phyloP scores from a whole-genome alignment of 164 flowering plant genomes.

The Chloranthus sessilifolius region DNA sequence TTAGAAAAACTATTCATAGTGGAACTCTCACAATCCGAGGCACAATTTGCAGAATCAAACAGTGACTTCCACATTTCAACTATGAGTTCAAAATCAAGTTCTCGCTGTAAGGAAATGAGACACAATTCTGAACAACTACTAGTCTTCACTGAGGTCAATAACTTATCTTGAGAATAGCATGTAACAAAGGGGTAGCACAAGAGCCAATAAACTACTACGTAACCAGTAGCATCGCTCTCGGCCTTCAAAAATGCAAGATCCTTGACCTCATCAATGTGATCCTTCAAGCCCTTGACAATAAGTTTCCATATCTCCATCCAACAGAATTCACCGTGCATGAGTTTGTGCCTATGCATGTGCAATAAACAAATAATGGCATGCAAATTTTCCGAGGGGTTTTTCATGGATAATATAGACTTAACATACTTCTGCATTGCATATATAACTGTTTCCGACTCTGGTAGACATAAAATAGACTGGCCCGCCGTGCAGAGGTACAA shows the following conservation, averaged over 20 bases:
- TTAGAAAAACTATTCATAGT: constrained; percentile 28
- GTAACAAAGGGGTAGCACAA: constrained; percentile 47
- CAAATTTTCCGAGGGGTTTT: constrained; percentile 38
- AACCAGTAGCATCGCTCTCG: constrained; percentile 21
- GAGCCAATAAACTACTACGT: constrained; percentile 30
- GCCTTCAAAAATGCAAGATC: constrained; percentile 21
- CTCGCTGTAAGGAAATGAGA: constrained; percentile 10
- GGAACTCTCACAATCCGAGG: constrained; percentile 12
- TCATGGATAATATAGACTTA: constrained; percentile 29
- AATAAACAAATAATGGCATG: constrained; percentile 25
- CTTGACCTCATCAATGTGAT: constrained; percentile 25
- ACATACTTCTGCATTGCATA: constrained; percentile 24
- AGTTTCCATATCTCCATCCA: constrained; percentile 48
- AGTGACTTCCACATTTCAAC: constrained; percentile 52
- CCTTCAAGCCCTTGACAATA: constrained; percentile 32
- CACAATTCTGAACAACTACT: constrained; percentile 6
- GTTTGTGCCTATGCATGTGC: constrained; percentile 20
- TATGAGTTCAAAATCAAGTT: constrained; percentile 31
- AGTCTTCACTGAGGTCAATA: background rate
- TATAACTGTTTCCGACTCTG: constrained; percentile 15
- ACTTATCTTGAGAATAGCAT: constrained; percentile 18
- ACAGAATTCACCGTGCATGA: constrained; percentile 3
- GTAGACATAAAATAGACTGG: constrained; percentile 14
- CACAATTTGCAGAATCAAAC: constrained; percentile 31
- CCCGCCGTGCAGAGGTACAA: constrained; percentile 31